Conservation (phyloP, 148 eudicot species). For the Camellia sinensis region DNA sequence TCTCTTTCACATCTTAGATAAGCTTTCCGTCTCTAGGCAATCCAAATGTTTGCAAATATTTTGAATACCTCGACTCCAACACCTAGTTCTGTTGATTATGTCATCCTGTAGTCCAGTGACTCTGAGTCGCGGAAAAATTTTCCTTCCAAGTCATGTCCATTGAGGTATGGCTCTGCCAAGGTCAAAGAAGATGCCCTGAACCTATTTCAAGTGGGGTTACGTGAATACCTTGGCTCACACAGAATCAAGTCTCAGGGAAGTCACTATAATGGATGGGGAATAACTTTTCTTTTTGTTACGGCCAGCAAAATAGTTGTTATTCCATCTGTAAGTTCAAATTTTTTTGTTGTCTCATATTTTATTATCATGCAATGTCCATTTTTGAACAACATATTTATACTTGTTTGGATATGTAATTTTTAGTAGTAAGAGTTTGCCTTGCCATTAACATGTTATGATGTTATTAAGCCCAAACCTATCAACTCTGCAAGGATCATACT, state of each 20-base stretch:
- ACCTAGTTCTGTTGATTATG: slow-evolving; percentile 13
- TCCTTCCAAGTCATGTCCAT: slow-evolving; percentile 90
- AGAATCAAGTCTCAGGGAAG: slow-evolving; percentile 31
- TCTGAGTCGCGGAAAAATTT: slow-evolving; percentile 65
- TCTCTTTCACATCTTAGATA: slow-evolving; percentile 8
- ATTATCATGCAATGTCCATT: not conserved
- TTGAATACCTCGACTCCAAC: not conserved
- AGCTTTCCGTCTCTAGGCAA: not conserved
- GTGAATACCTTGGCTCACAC: slow-evolving; percentile 57
- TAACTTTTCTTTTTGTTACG: slow-evolving; percentile 74
- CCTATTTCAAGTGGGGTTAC: slow-evolving; percentile 70
- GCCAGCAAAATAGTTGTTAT: slow-evolving; percentile 74
- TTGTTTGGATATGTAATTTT: not conserved
- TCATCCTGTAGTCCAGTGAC: slow-evolving; percentile 53
- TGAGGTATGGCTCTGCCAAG: slow-evolving; percentile 77
- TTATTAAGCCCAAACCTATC: not conserved
- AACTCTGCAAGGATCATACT: not conserved
- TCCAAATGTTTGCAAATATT: not conserved
- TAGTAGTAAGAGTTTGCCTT: not conserved
- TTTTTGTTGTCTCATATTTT: not conserved
- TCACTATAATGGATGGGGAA: slow-evolving; percentile 57
- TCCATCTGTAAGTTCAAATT: slow-evolving; percentile 62
- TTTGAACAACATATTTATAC: not conserved
- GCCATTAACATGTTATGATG: not conserved
- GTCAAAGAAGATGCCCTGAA: slow-evolving; percentile 74